Conservation (phyloP, 2,329 filamentous ascomycete genomes). For the Neophaeococcomyces mojaviensis region DNA sequence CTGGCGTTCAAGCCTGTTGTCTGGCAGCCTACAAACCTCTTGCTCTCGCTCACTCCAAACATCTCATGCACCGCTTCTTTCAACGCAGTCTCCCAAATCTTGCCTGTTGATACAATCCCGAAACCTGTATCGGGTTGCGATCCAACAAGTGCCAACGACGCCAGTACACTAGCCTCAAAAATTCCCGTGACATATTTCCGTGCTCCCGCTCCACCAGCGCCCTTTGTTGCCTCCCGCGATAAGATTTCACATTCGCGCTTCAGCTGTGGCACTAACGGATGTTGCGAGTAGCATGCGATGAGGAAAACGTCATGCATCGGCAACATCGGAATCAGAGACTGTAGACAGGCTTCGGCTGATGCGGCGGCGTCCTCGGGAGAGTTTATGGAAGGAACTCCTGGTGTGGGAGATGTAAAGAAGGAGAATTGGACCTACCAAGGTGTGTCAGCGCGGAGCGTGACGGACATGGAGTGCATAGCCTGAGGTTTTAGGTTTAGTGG, state of each 20-base stretch:
- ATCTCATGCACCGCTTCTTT: slow-evolving; percentile 56
- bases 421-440: slow-evolving; percentile 38
- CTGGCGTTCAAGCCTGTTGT: slow-evolving; percentile 74
- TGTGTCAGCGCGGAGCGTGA: too few relatives aligned
- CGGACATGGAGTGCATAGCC: too few relatives aligned
- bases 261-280: slow-evolving; percentile 63
- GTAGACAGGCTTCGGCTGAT: slow-evolving; percentile 57
- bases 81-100: slow-evolving; percentile 72
- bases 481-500: not conserved
- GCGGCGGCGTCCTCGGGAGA: slow-evolving; percentile 58
- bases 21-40: slow-evolving; percentile 68
- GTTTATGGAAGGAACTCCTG: slow-evolving; percentile 69
- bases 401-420: slow-evolving; percentile 58
- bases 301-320: slow-evolving; percentile 62
- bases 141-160: slow-evolving; percentile 50
- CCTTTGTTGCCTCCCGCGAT: slow-evolving; percentile 8
- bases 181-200: slow-evolving; percentile 66
- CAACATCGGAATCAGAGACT: slow-evolving; percentile 41
- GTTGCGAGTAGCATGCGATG: slow-evolving; percentile 80
- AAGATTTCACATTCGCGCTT: slow-evolving; percentile 34
- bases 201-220: slow-evolving; percentile 12
- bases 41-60: slow-evolving; percentile 41
- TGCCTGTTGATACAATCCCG: slow-evolving; percentile 83
- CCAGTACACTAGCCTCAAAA: slow-evolving; percentile 72
- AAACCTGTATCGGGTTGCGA: slow-evolving; percentile 47